phyloP scores from a whole-genome alignment of 805 yeast genomes.

The Starmerella lactis-condensi region DNA sequence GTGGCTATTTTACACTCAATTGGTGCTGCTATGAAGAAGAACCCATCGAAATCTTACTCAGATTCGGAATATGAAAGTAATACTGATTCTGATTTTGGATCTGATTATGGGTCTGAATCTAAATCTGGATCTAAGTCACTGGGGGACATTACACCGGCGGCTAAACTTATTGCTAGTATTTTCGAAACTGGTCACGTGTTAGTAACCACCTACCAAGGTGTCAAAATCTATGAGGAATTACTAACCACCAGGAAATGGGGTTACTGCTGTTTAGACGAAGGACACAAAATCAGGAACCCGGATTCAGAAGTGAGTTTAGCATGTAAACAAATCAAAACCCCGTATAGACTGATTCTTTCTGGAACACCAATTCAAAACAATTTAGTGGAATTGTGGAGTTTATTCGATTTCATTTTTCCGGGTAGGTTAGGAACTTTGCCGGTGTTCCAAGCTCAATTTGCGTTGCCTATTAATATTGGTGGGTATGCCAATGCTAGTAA shows the following conservation, averaged over 20 bases:
- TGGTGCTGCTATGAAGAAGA: slow-evolving; percentile 43
- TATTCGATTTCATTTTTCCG: slow-evolving; percentile 88
- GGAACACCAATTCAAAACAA: slow-evolving; percentile 97
- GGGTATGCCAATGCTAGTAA: slow-evolving; percentile 96
- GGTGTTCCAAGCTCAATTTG: slow-evolving; percentile 80
- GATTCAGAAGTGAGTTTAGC: slow-evolving; percentile 71
- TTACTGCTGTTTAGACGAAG: slow-evolving; percentile 82
- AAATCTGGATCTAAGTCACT: too few relatives aligned
- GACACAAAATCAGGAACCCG: slow-evolving; percentile 91
- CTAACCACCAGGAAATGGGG: slow-evolving; percentile 66
- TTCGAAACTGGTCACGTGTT: slow-evolving; percentile 59
- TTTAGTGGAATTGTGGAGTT: slow-evolving; percentile 76
- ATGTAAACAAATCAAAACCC: slow-evolving; percentile 68
- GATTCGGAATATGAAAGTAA: slow-evolving; percentile 32
- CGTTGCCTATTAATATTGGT: slow-evolving; percentile 86
- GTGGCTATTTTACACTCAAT: slow-evolving; percentile 77
- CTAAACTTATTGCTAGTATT: slow-evolving; percentile 38
- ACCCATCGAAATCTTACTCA: slow-evolving; percentile 21
- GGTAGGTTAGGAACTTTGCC: slow-evolving; percentile 91
- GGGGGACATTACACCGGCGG: too few relatives aligned
- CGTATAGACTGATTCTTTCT: slow-evolving; percentile 70
- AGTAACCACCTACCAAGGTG: slow-evolving; percentile 80
- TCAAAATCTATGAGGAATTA: slow-evolving; percentile 45
- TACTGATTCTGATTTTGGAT: slow-evolving; percentile 2
- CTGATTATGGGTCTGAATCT: too few relatives aligned